These are phyloP conservation scores for grape (Vitis vinifera) DNA, from an alignment of 164 flowering plant genomes.

Conservation along the genomic window DNA sequence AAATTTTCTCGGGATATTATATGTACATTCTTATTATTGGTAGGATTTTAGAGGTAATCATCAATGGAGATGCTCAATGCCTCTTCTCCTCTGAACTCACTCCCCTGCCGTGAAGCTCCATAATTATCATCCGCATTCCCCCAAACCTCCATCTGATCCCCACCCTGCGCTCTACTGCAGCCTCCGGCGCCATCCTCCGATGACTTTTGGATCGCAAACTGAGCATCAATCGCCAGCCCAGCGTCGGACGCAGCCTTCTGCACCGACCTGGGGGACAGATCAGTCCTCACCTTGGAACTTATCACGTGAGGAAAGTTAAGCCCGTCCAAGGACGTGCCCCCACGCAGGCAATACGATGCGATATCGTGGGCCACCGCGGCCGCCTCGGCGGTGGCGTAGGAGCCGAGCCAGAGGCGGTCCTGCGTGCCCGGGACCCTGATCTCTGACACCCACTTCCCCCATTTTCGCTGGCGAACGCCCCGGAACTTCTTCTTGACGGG, in stretches of 20 bases:
- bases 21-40: not conserved
- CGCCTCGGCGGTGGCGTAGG: constrained; percentile 62
- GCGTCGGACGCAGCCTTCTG: constrained; percentile 72
- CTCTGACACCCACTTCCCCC: constrained; percentile 91
- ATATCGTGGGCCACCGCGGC: constrained; percentile 78
- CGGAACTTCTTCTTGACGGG: constrained; percentile 29
- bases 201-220: not conserved
- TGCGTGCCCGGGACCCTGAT: constrained; percentile 61
- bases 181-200: not conserved
- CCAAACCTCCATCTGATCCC: constrained; percentile 6
- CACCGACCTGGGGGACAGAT: constrained; percentile 61
- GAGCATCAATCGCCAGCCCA: constrained; percentile 58
- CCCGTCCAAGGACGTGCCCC: constrained; percentile 19
- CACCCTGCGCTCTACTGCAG: not conserved
- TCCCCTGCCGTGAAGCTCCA: constrained; percentile 11
- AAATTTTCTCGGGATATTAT: not conserved
- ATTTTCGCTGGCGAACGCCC: constrained; percentile 60
- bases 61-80: constrained; percentile 46
- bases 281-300: constrained; percentile 18
- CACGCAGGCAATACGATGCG: constrained; percentile 50
- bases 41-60: constrained; percentile 30
- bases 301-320: constrained; percentile 54
- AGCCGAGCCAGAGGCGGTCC: constrained; percentile 73
- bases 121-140: constrained; percentile 1
- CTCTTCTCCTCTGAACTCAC: constrained; percentile 3